Evolutionary conservation across 371 early-diverging fungal genomes (phyloP), one percentile per base, ranked within the genome.

Genomic region (Mucor plumbeus): DNA sequence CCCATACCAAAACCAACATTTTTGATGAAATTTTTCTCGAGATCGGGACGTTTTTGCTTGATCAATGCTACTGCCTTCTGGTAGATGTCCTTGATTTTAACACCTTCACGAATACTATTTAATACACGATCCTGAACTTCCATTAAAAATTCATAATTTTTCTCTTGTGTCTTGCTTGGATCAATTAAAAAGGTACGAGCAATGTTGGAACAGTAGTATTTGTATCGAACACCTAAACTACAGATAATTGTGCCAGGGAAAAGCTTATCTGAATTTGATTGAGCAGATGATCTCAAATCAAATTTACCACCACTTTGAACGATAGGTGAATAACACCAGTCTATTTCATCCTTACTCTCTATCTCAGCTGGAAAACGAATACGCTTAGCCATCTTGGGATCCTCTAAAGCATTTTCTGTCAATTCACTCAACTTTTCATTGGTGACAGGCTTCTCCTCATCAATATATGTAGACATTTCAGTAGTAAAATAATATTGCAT

Each of bases 291-390:
- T 65, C 87, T 86, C 63, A 98, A 79, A 71, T 96, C 92, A 70
- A 95, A 99, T 44, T 87, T 82, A 41, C 98, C 98, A 60, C 99
- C 99, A 81, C 95, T 95, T 80, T 99, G 99, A 61, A 99, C 90
- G 68, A 98, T 94, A 13, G 99, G 99, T 7, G 91, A 84, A 65
- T 97, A 96, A 73, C 97, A 94, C 94, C 96, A 95, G 57, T 99
- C 99, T 9, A 90, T 66, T 43, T 82, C 84, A 8, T 81, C 83
- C 34, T 69, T 72, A 57, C 74, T 71, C 0, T 75, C 75, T 10
- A 77, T 65, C 69, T 93, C 94, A 17, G 81, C 76, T 1, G 93
- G 93, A 44, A 92, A 76, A 57, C 87, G 90, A 36, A 93, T 76
- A 57, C 77, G 80, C 70, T 87, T 87, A 21, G 73, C 71, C 67